A percentile compares a stretch with the other conserved stretches of the same genome.
phyloP scores from a whole-genome alignment of 345 rosid species.

The Boechera retrofracta region DNA sequence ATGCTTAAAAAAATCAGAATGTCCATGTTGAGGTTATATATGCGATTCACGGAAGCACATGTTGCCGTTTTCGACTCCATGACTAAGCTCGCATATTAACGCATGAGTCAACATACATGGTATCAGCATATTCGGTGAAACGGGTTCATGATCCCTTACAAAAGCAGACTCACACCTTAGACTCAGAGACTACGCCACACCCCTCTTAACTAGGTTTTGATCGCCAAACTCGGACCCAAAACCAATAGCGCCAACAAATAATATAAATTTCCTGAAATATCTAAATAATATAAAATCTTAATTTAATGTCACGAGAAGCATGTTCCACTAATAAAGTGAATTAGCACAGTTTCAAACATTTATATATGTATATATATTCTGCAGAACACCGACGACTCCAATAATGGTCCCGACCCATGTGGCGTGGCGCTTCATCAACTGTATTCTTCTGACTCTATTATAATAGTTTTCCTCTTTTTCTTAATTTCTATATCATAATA shows the following conservation, averaged over 20 bases:
- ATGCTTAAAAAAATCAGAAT: not conserved
- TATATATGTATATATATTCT: slow-evolving; percentile 9
- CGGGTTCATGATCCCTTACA: not conserved
- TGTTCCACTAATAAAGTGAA: slow-evolving; percentile 35
- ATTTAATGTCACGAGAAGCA: slow-evolving; percentile 40
- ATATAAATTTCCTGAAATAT: not conserved
- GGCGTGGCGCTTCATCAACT: slow-evolving; percentile 39
- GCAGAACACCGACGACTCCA: slow-evolving; percentile 32
- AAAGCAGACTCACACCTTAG: too few relatives aligned
- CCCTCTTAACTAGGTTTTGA: not conserved
- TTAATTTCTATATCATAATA: not conserved
- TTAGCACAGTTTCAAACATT: slow-evolving; percentile 15
- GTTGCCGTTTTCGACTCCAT: not conserved
- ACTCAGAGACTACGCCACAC: too few relatives aligned
- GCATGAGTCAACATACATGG: not conserved
- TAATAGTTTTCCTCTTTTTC: not conserved
- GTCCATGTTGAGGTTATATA: not conserved
- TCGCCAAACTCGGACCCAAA: not conserved
- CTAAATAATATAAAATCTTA: not conserved
- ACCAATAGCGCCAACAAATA: not conserved
- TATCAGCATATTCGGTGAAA: not conserved
- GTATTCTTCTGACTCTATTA: not conserved
- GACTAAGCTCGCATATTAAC: not conserved
- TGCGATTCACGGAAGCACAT: not conserved
- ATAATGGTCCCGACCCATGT: slow-evolving; percentile 39